phyloP scores from a whole-genome alignment of 106 monocot genomes.

The Dendrobium chrysotoxum region DNA sequence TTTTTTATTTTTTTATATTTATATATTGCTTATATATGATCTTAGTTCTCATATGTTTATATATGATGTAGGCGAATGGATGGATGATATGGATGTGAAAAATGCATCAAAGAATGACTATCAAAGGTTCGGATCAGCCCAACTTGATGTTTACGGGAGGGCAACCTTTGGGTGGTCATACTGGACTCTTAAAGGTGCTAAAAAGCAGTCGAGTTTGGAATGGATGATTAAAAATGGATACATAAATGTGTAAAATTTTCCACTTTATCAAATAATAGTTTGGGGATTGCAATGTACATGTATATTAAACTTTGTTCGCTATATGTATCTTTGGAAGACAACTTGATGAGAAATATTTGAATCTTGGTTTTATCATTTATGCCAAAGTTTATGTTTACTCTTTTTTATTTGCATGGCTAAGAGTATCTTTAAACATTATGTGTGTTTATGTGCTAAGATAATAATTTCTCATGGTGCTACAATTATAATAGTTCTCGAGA shows the following conservation, averaged over 20 bases:
- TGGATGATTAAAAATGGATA: slow-evolving; percentile 84
- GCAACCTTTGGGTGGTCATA: slow-evolving; percentile 82
- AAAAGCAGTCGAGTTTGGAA: slow-evolving; percentile 59
- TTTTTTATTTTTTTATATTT: not conserved
- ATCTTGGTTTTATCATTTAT: no score
- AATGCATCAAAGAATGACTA: slow-evolving; percentile 41
- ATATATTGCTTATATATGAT: not conserved
- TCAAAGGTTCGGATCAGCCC: slow-evolving; percentile 40
- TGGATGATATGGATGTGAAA: slow-evolving; percentile 50
- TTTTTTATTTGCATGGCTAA: no score
- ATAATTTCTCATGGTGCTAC: no score
- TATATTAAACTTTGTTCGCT: no score
- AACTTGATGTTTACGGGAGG: slow-evolving; percentile 45
- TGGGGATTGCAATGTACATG: no score
- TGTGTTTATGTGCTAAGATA: no score
- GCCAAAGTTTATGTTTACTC: no score
- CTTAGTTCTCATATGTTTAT: not conserved
- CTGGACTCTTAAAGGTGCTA: slow-evolving; percentile 46
- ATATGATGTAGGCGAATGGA: slow-evolving; percentile 62
- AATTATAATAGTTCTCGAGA: no score
- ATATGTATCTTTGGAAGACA: no score
- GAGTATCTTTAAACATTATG: no score
- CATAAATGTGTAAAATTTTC: slow-evolving; percentile 26
- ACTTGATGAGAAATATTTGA: no score
- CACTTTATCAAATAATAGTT: no score